Evolutionary conservation across 345 rosid species (phyloP).

Genomic region (Passiflora organensis): DNA sequence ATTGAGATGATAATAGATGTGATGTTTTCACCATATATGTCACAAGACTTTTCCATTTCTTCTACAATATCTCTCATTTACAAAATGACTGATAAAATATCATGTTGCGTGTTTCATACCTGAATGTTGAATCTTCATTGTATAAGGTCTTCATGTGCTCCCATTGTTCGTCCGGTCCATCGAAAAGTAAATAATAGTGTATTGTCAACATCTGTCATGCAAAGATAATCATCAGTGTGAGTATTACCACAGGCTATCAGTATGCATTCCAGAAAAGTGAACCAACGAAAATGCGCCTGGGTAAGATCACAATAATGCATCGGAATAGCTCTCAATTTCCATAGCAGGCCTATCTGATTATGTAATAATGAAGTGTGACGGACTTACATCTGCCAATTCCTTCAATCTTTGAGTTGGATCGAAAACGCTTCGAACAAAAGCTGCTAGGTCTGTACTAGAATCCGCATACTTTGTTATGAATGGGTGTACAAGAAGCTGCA

Average conservation of each 20-base stretch:
- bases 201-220: constrained; percentile 75
- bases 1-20: too few species aligned
- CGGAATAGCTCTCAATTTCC: too few species aligned
- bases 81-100: not conserved
- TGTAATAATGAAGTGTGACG: not conserved
- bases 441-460: constrained; percentile 56
- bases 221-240: constrained; percentile 3
- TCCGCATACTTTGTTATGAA: constrained; percentile 68
- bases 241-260: too few species aligned
- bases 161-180: constrained; percentile 87
- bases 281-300: not conserved
- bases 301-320: not conserved
- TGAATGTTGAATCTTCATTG: constrained; percentile 57
- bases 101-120: constrained; percentile 43
- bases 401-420: constrained; percentile 82
- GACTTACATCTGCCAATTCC: constrained; percentile 92
- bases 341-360: too few species aligned
- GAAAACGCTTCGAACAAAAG: constrained; percentile 71
- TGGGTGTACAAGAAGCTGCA: constrained; percentile 86
- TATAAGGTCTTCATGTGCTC: constrained; percentile 60
- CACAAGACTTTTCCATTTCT: too few species aligned
- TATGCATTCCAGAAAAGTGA: not conserved
- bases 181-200: constrained; percentile 87
- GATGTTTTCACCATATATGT: too few species aligned
- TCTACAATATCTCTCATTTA: not conserved